phyloP scores from a whole-genome alignment of 208 protist species.

The Trypanosomatidae sp. region DNA sequence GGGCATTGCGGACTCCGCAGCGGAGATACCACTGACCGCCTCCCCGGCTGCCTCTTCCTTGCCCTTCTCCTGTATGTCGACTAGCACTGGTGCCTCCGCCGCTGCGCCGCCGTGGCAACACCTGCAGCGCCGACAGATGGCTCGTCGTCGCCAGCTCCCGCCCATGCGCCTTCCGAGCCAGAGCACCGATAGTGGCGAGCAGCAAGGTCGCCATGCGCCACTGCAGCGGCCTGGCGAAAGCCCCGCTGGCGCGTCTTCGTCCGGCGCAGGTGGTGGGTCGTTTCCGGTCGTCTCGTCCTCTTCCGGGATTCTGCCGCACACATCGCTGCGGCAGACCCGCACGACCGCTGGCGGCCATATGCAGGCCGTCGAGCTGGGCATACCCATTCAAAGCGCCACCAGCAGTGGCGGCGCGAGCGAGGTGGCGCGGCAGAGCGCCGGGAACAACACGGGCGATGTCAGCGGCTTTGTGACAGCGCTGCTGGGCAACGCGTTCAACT shows the following conservation, averaged over 20 bases:
- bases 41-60: not conserved
- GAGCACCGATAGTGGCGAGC: not conserved
- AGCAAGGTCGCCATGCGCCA: not conserved
- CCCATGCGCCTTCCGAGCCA: slow-evolving; percentile 18
- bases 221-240: not conserved
- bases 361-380: slow-evolving; percentile 9
- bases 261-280: not conserved
- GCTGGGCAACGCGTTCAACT: slow-evolving; percentile 4
- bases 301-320: slow-evolving; percentile 1
- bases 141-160: slow-evolving; percentile 7
- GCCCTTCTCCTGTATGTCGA: slow-evolving; percentile 1
- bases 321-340: slow-evolving; percentile 13
- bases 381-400: slow-evolving; percentile 1
- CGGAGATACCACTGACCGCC: not conserved
- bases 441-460: slow-evolving; percentile 11
- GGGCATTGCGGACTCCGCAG: not conserved
- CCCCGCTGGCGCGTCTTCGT: not conserved
- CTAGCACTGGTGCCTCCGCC: slow-evolving; percentile 1
- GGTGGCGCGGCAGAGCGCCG: slow-evolving; percentile 4
- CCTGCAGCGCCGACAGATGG: not conserved
- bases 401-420: not conserved
- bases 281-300: not conserved
- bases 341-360: not conserved
- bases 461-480: not conserved
- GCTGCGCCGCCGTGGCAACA: not conserved